phyloP scores from a whole-genome alignment of 306 rosid genomes.

The Corylus avellana region DNA sequence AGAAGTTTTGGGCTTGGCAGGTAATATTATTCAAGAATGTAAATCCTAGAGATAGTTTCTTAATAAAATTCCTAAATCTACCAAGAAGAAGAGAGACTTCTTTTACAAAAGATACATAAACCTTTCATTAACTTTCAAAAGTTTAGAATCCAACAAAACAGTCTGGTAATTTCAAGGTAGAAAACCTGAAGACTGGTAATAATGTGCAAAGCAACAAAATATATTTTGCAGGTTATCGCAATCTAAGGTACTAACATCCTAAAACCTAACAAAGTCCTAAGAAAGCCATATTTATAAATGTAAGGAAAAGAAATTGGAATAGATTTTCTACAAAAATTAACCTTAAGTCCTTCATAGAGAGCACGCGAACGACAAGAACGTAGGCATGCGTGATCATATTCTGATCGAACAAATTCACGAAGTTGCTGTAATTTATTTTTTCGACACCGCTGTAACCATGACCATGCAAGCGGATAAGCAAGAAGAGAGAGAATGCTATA shows the following conservation, averaged over 20 bases:
- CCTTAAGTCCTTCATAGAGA: conserved; percentile 98
- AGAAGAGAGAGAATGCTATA: conserved; percentile 73
- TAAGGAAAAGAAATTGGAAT: neutral
- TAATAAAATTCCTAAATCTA: neutral
- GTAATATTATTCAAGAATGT: neutral
- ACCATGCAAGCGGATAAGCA: conserved; percentile 89
- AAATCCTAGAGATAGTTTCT: neutral
- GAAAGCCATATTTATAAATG: neutral
- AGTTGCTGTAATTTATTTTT: conserved; percentile 79
- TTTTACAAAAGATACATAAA: neutral
- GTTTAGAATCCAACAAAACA: neutral
- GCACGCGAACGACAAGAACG: conserved; percentile 98
- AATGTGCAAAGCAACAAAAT: neutral
- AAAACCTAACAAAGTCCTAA: neutral
- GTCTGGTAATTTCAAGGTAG: neutral
- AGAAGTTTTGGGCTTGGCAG: neutral
- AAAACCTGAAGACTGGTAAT: neutral
- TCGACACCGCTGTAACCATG: conserved; percentile 95
- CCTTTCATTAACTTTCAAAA: neutral
- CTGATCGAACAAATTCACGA: conserved; percentile 96
- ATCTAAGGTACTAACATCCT: conserved; percentile 4
- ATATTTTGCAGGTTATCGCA: neutral
- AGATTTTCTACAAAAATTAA: conserved; percentile 20
- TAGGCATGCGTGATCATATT: conserved; percentile 93
- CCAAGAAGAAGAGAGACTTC: neutral